Percentiles rank a stretch among this genome's conserved stretches.
phyloP scores from a whole-genome alignment of 352 stramenopile genomes.

The Peronospora tabacina region DNA sequence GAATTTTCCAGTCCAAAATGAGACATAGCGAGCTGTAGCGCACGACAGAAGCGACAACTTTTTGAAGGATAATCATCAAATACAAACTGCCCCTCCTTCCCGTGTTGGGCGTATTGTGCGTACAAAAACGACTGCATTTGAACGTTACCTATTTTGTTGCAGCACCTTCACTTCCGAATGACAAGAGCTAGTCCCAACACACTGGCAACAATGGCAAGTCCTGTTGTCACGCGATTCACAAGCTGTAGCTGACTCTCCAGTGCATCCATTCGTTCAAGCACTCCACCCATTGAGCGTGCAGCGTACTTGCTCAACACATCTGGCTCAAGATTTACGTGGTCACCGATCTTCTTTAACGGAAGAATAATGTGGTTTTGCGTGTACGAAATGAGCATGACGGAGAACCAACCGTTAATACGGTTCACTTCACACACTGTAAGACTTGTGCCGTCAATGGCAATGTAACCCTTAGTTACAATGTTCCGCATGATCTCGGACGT shows the following conservation, averaged over 20 bases:
- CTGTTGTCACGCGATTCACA: slow-evolving; percentile 24
- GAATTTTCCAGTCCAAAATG: slow-evolving; percentile 55
- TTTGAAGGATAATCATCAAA: slow-evolving; percentile 27
- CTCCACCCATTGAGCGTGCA: slow-evolving; percentile 54
- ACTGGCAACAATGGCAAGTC: slow-evolving; percentile 26
- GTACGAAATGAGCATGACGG: slow-evolving; percentile 98
- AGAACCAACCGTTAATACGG: slow-evolving; percentile 88
- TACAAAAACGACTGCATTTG: not conserved
- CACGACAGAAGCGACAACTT: slow-evolving; percentile 5
- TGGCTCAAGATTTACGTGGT: slow-evolving; percentile 88
- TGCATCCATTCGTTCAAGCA: slow-evolving; percentile 50
- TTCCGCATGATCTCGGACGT: slow-evolving; percentile 83
- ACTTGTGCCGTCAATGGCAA: slow-evolving; percentile 96
- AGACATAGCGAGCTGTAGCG: slow-evolving; percentile 29
- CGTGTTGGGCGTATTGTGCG: slow-evolving; percentile 7
- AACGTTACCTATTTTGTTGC: not conserved
- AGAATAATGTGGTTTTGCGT: slow-evolving; percentile 97
- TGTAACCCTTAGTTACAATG: slow-evolving; percentile 92
- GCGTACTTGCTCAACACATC: slow-evolving; percentile 92
- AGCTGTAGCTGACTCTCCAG: slow-evolving; percentile 47
- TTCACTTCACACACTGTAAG: slow-evolving; percentile 95
- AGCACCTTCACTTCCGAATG: slow-evolving; percentile 19
- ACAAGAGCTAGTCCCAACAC: slow-evolving; percentile 28
- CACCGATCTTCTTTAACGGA: slow-evolving; percentile 85
- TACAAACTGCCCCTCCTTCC: slow-evolving; percentile 4